Evolutionary conservation across 2,329 filamentous ascomycete genomes (phyloP), one percentile per base, ranked within the genome.

Genomic region (Truncatella angustata): DNA sequence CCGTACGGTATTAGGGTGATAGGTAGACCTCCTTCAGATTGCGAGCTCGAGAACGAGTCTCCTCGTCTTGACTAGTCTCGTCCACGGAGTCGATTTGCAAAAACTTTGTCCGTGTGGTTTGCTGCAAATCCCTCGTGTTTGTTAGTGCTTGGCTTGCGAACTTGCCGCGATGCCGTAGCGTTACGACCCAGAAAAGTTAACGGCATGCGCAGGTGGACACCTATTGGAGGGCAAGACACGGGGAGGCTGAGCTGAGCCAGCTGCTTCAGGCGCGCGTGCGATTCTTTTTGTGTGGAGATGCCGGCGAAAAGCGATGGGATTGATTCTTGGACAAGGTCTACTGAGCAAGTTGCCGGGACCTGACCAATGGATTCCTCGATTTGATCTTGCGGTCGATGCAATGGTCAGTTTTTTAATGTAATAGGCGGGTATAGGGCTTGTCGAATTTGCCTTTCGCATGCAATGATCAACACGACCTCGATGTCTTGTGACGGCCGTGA

Each of bases 391-490:
- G 5, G 40, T 24, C 24, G 40, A 16, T 26, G 18, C 11, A 14
- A 20, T 21, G n/a, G 40, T 43, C 18, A 16, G 18, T 20, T 39
- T 9, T 39, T 11, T 11, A 20, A 23, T n/a, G n/a, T n/a, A n/a
- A n/a, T n/a, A n/a, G n/a, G n/a, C n/a, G n/a, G n/a, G n/a, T n/a
- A n/a, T n/a, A n/a, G n/a, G n/a, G n/a, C n/a, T n/a, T n/a, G n/a
- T n/a, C n/a, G n/a, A n/a, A n/a, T 39, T 10, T 20, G 14, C 14
- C 36, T 7, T 39, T n/a, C 18, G 16, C n/a, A 39, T 39, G 9
- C 18, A 39, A 20, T 40, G 40, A 23, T 43, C 40, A 43, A 43
- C 40, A 43, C 10, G 40, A 43, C 24, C 20, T 43, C 40, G 40
- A 23, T 43, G 20, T 43, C n/a, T 9, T 34, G 9, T 34, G 30